These are phyloP conservation scores for Aspergillus sp. DNA, from an alignment of 2,329 filamentous ascomycete species.

Conservation along the genomic window DNA sequence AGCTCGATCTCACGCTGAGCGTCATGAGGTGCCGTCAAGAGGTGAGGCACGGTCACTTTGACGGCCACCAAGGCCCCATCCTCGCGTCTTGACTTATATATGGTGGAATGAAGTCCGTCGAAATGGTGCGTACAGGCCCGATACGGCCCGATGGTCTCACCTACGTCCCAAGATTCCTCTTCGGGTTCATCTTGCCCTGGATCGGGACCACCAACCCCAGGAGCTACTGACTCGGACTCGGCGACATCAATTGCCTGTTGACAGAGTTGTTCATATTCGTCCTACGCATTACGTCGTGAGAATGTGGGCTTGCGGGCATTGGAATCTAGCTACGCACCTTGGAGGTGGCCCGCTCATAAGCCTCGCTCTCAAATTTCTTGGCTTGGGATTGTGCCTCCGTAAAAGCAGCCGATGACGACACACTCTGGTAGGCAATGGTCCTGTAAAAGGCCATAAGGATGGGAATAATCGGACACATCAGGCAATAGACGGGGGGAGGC, in stretches of 20 bases:
- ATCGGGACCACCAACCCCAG: slow-evolving; percentile 22
- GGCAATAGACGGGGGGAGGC: neutral
- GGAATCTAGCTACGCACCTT: slow-evolving; percentile 29
- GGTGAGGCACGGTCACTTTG: slow-evolving; percentile 78
- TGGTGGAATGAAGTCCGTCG: slow-evolving; percentile 75
- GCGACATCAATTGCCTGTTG: slow-evolving; percentile 38
- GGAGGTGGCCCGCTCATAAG: slow-evolving; percentile 38
- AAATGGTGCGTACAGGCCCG: slow-evolving; percentile 56
- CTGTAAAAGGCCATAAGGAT: slow-evolving; percentile 30
- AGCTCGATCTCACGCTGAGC: slow-evolving; percentile 77
- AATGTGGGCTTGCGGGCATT: neutral
- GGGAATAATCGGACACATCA: neutral
- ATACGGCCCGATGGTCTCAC: slow-evolving; percentile 55
- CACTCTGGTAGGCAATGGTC: slow-evolving; percentile 49
- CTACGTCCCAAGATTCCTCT: slow-evolving; percentile 28
- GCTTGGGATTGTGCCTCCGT: slow-evolving; percentile 58
- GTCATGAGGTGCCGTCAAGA: slow-evolving; percentile 77
- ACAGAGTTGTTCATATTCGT: slow-evolving; percentile 53
- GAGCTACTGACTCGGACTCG: slow-evolving; percentile 22
- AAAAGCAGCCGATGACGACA: slow-evolving; percentile 45
- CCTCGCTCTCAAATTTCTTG: slow-evolving; percentile 59
- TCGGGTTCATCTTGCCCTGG: slow-evolving; percentile 21
- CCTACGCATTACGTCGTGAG: slow-evolving; percentile 43
- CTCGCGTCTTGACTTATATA: slow-evolving; percentile 67
- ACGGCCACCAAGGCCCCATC: slow-evolving; percentile 61